phyloP scores from a whole-genome alignment of 2,329 filamentous ascomycete species.

The Diaporthe sp. region DNA sequence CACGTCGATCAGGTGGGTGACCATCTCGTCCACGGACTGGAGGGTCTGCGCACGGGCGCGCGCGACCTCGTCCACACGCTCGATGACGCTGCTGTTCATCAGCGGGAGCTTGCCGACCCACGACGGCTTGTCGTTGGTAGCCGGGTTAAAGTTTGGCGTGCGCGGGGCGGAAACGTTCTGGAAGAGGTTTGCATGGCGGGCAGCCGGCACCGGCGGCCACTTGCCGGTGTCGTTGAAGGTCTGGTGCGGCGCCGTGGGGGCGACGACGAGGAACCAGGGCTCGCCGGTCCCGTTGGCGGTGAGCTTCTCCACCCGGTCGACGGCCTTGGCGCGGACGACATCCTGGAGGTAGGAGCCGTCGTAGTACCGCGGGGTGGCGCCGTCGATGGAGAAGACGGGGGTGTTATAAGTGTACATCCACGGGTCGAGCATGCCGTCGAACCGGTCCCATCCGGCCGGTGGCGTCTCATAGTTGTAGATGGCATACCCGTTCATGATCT shows the following conservation, averaged over 20 bases:
- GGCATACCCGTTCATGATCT: conserved; percentile 77
- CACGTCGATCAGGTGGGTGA: conserved; percentile 53
- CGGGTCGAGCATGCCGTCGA: conserved; percentile 65
- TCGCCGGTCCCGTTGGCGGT: conserved; percentile 37
- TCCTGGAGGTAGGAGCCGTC: conserved; percentile 58
- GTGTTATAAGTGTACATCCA: conserved; percentile 76
- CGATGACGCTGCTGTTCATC: conserved; percentile 37
- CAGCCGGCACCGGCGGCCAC: conserved; percentile 67
- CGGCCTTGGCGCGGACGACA: conserved; percentile 56
- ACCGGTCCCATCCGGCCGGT: conserved; percentile 40
- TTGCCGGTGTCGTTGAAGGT: conserved; percentile 56
- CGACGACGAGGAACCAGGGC: conserved; percentile 78
- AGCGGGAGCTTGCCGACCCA: conserved; percentile 41
- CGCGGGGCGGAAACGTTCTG: conserved; percentile 71
- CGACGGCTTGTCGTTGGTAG: conserved; percentile 54
- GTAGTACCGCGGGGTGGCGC: conserved; percentile 41
- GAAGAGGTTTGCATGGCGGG: conserved; percentile 75
- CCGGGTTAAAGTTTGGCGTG: conserved; percentile 75
- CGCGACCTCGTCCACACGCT: conserved; percentile 55
- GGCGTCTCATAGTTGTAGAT: conserved; percentile 70
- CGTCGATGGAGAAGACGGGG: conserved; percentile 48
- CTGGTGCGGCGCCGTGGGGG: conserved; percentile 77
- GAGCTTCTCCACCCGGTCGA: conserved; percentile 38
- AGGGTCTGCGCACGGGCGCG: conserved; percentile 60
- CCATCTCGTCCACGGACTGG: conserved; percentile 60